phyloP scores from a whole-genome alignment of 805 yeast species.

The Teunomyces aglyptinius region DNA sequence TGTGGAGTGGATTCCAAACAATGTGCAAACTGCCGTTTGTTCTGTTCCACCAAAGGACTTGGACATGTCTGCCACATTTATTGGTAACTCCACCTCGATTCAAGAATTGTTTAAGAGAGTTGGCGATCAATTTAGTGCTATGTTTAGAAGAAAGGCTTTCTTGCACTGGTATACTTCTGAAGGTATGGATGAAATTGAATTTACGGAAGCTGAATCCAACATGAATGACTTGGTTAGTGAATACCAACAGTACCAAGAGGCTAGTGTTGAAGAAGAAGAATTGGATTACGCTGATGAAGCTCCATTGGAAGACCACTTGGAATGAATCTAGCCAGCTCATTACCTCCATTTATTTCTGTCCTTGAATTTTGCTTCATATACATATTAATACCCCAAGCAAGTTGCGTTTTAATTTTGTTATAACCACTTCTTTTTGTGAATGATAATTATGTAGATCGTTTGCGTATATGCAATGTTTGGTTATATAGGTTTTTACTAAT shows the following conservation, averaged over 20 bases:
- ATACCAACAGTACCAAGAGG: slow-evolving; percentile 89
- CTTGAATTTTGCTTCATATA: slow-evolving; percentile 11
- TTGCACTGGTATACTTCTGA: slow-evolving; percentile 94
- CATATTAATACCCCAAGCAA: slow-evolving; percentile 7
- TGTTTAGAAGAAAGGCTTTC: slow-evolving; percentile 93
- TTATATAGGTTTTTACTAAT: slow-evolving; percentile 5
- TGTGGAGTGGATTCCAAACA: slow-evolving; percentile 96
- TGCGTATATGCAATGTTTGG: slow-evolving; percentile 1
- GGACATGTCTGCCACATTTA: slow-evolving; percentile 88
- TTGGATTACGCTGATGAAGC: slow-evolving; percentile 67
- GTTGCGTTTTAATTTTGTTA: slow-evolving; percentile 4
- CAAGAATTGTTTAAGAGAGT: slow-evolving; percentile 89
- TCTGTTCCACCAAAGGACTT: slow-evolving; percentile 83
- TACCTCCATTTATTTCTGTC: slow-evolving; percentile 8
- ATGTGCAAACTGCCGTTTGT: slow-evolving; percentile 92
- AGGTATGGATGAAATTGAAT: slow-evolving; percentile 96
- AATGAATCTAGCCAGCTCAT: slow-evolving; percentile 19
- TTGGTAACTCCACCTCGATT: slow-evolving; percentile 90
- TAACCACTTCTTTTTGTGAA: slow-evolving; percentile 2
- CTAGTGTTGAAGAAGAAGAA: slow-evolving; percentile 72
- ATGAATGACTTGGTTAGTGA: slow-evolving; percentile 87
- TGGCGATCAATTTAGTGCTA: slow-evolving; percentile 84
- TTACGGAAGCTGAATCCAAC: slow-evolving; percentile 90
- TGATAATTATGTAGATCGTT: slow-evolving; percentile 3
- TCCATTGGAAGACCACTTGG: slow-evolving; percentile 54